Evolutionary conservation across 768 basidiomycete genomes (phyloP), one percentile per base, ranked within the genome.

Genomic region (Harrya chromipes): DNA sequence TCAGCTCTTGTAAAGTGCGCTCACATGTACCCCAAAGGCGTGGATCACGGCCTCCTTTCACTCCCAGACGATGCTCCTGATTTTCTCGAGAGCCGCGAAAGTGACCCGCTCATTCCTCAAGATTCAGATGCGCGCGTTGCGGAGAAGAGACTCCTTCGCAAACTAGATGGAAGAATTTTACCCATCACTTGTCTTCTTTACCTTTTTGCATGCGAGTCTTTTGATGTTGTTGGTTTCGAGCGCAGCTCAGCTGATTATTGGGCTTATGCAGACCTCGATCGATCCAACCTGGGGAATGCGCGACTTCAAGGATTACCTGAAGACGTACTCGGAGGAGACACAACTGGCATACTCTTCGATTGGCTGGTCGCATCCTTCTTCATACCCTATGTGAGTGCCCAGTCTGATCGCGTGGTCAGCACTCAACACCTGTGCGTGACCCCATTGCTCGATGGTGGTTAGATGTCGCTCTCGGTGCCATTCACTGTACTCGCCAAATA

Each of bases 351-450:
- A 20, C 71, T 82, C n/a, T 90, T 87, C 60, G 87, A 87, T 61
- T 89, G 86, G 87, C 67, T 87, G 39, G 85, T 83, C 49, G 84
- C 87, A 1, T 74, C 77, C 7, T 91, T 90, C 69, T 90, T 84
- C 68, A 81, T 90, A 67, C 81, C 89, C 53, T 90, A 90, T 63
- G 87, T 85, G 50, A 49, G 79, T 68, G 4, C 3, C 16, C 14
- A 16, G 14, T 7, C 14, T n/a, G n/a, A 4, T 3, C 20, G n/a
- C 9, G 24, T 33, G 9, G 5, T 13, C 43, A 23, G n/a, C 20
- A 4, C 23, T 24, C 24, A 11, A 26, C 6, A 33, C 16, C 8
- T 9, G 5, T 33, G 6, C 33, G 14, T 46, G 33, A 33, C 14
- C 33, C 33, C 33, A 14, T 63, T 8, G 56, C 38, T 6, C 19